These are phyloP conservation scores for Cardiospermum halicacabum DNA, from an alignment of 345 rosid species.

Conservation along the genomic window DNA sequence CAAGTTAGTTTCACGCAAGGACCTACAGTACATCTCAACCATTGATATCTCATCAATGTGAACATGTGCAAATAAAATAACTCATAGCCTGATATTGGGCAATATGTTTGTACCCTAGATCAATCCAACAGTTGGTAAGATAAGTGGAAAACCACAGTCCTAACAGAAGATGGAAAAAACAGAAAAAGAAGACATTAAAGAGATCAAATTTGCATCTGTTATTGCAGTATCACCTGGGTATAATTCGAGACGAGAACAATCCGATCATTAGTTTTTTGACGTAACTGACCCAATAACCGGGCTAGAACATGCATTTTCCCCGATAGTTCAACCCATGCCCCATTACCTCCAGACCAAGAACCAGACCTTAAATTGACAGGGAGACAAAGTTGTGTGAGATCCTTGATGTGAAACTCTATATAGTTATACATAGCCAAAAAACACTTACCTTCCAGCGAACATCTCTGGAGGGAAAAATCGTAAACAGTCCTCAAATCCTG, in stretches of 20 bases:
- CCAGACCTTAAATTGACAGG: slow-evolving; percentile 59
- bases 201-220: slow-evolving; percentile 10
- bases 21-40: background rate
- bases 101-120: background rate
- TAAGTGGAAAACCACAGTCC: background rate
- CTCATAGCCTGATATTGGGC: background rate
- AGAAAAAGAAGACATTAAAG: background rate
- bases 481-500: slow-evolving; percentile 82
- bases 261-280: slow-evolving; percentile 78
- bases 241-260: slow-evolving; percentile 97
- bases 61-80: background rate
- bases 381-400: slow-evolving; percentile 17
- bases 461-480: slow-evolving; percentile 83
- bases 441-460: slow-evolving; percentile 87
- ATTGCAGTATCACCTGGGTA: slow-evolving; percentile 60
- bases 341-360: slow-evolving; percentile 92
- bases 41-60: background rate
- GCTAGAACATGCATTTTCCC: slow-evolving; percentile 99
- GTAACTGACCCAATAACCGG: slow-evolving; percentile 78
- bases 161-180: background rate
- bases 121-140: background rate
- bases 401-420: slow-evolving; percentile 1
- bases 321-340: slow-evolving; percentile 96
- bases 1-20: background rate
- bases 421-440: slow-evolving; percentile 10